Base-by-base conservation (phyloP, 2,329 filamentous ascomycete species). In the Diaporthe eres region DNA sequence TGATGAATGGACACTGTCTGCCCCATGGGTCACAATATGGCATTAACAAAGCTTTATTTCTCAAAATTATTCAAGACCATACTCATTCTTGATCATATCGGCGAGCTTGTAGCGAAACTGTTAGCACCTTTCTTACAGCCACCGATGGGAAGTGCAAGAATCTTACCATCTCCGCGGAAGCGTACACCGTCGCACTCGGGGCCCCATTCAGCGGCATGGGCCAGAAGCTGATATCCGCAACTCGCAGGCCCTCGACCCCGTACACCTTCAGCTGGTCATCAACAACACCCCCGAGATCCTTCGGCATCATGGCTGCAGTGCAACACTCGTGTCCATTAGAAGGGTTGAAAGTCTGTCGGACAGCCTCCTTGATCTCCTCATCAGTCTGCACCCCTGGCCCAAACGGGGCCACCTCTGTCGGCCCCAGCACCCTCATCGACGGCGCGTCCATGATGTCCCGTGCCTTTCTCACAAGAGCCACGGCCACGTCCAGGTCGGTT, bases 401-500 rank as follows among this genome's bases (percentile, higher is more conserved):
- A 31, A 67, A 67, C 19, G 61, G 61, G 8, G 44, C 31, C 25
- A 67, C 42, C 44, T 67, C 61, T 6, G 19, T 25, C 5, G 61
- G 61, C 28, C 44, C 61, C 12, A 67, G 61, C 42, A 51, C 61
- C 19, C 61, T 44, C 61, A 67, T 67, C 7, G 61, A 67, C 15
- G 61, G 61, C 2, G 61, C 61, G 15, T 17, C 44, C 61, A 67
- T 67, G 10, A 67, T 67, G 2, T 67, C 61, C 9, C 61, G 61
- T 51, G 61, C 61, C 19, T 67, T 84, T 39, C 78, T 80, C 73
- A 86, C 81, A 71, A 81, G 81, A 2, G 84, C 81, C 28, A 81
- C 79, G 60, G 83, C 81, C 8, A 85, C 76, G 22, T 81, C 81
- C 17, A 84, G 71, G 72, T 86, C 85, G 25, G 83, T 79, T 1